Evolutionary conservation across 2,329 filamentous ascomycete species (phyloP), one percentile per base, ranked within the genome.

Genomic region (Fusarium anthophilum): DNA sequence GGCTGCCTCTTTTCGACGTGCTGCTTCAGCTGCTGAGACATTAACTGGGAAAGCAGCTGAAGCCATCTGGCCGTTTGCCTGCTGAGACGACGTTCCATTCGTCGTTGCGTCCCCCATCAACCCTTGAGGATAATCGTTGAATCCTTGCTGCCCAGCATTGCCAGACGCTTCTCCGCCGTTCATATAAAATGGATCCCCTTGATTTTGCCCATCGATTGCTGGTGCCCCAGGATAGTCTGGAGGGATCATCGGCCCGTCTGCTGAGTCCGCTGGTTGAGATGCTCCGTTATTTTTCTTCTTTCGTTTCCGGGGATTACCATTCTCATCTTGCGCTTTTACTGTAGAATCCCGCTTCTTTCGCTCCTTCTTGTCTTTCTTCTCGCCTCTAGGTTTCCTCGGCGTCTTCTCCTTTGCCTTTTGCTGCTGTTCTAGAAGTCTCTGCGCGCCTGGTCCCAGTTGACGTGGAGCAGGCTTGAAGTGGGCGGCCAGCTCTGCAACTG

Each of bases 401-500:
- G 78, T 78, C 63, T 81, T 70, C 48, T 75, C 72, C 24, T 75
- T 75, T 11, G 72, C 56, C 47, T 75, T 75, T 30, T 77, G 74
- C 48, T 76, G 75, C 32, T 72, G 76, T 35, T 76, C 73, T 32
- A 66, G 67, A 24, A 70, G 66, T 53, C 77, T 81, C 63, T 80
- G 79, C 8, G 74, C 68, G 18, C 67, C 76, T 32, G 75, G 78
- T 15, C 77, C 78, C 39, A 77, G 71, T 44, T 79, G 78, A 11
- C 80, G 77, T 11, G 86, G 85, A 20, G 85, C 82, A 10, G 87
- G 88, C 35, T 83, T 83, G 60, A 87, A 86, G 43, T 84, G 80
- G 9, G 86, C 83, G 15, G 84, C 82, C 30, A 90, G 79, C 53
- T 90, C 80, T 3, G 80, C 84, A 9, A 91, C 88, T 0, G 88